A percentile compares a stretch with the other conserved stretches of the same genome.
These are phyloP conservation scores for Magnaporthiopsis rhizophila DNA, from an alignment of 2,329 filamentous ascomycete species.

Conservation along the genomic window DNA sequence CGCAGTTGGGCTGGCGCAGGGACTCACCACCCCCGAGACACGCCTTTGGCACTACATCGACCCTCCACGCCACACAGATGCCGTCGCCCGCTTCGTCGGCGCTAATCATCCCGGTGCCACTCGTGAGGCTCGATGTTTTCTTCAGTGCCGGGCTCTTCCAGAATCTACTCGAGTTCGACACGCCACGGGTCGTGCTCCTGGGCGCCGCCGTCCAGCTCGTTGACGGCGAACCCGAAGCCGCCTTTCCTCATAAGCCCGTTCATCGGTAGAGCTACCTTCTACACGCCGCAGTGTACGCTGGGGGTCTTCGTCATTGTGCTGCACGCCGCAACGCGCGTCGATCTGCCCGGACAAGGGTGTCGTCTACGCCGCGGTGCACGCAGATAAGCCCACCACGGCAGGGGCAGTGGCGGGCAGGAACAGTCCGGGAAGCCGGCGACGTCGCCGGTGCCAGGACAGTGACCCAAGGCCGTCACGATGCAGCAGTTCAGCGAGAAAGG, in stretches of 20 bases:
- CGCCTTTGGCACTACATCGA: too few relatives aligned
- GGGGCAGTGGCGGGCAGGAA: neutral
- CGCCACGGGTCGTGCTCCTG: conserved; percentile 14
- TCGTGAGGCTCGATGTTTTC: conserved; percentile 22
- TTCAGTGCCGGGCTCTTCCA: conserved; percentile 13
- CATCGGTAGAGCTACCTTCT: conserved; percentile 26
- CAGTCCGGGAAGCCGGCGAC: neutral
- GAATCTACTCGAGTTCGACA: conserved; percentile 14
- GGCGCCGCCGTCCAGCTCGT: conserved; percentile 9
- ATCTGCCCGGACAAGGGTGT: conserved; percentile 12
- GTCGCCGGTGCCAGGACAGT: too few relatives aligned
- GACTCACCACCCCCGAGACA: neutral
- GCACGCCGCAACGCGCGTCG: conserved; percentile 21
- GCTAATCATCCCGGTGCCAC: conserved; percentile 21
- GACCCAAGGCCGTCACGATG: neutral
- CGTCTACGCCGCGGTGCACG: conserved; percentile 2
- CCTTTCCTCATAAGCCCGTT: conserved; percentile 18
- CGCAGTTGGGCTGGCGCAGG: conserved; percentile 25
- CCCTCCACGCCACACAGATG: too few relatives aligned
- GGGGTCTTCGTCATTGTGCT: conserved; percentile 21
- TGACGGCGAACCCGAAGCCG: conserved; percentile 17
- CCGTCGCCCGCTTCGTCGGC: conserved; percentile 15
- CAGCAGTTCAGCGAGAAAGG: too few relatives aligned
- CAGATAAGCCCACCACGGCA: conserved; percentile 1
- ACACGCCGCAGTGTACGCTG: conserved; percentile 25